Base-by-base conservation (phyloP, 176 grass and related monocot species). In the Carex littledalei region DNA sequence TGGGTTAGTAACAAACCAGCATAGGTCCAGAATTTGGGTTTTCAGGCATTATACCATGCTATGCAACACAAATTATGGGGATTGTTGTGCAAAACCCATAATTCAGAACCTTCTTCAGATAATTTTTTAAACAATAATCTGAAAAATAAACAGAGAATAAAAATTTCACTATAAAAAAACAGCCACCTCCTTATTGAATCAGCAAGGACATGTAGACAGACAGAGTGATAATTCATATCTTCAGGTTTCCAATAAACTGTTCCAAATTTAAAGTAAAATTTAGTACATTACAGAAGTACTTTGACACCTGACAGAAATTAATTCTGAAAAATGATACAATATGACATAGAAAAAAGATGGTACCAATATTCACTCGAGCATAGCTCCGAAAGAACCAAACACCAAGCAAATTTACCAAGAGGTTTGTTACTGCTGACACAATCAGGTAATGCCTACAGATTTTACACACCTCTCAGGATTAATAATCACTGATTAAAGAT, bases 381-480 rank as follows among this genome's bases (percentile, higher is more conserved):
- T 98, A 98, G 81, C 88, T 94, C 78, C 89, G 86, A 68, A 98
- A 98, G 79, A 98, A 98, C 95, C 95, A 98, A 85, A 98, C 95
- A 65, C 95, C 95, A 72, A 98, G 85, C 78, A 98, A 81, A 83
- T 98, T 98, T 83, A 98, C 96, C 85, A 98, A 94, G 87, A 98
- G 93, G 66, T 98, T 94, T 63, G 96, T 94, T 22, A 98, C 93
- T 56, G 96, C 96, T 69, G 96, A 98, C 55, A 98, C 71, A 88
- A 98, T 92, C 50, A 95, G 89, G 82, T 98, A 98, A 61, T 95
- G 96, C 90, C 96, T 98, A 87, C 53, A 84, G 62, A 3, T 58
- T 55, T 63, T 32, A 56, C 47, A 56, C 15, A 53, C 78, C 56
- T 92, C 54, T 47, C 49, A 56, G 5, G 4, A 55, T 78, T 32